These are phyloP conservation scores for Acanthamoeba rhysodes DNA, from an alignment of 208 protist species.

Conservation along the genomic window DNA sequence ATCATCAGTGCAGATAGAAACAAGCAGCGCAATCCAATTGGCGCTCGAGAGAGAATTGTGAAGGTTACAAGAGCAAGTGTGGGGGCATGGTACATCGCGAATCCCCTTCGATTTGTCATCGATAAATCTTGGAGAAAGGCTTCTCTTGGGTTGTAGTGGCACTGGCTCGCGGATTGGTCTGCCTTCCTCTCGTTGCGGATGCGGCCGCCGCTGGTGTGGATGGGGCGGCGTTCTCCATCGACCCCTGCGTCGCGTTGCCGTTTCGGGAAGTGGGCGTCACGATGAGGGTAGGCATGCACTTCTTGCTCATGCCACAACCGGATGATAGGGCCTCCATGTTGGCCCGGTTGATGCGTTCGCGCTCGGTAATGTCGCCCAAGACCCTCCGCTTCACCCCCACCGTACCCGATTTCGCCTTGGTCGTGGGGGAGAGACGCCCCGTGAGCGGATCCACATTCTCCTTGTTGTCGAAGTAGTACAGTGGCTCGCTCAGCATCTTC, in stretches of 20 bases:
- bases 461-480: constrained; percentile 50
- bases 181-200: too few species aligned
- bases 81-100: too few species aligned
- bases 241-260: neutral
- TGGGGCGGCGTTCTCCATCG: neutral
- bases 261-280: neutral
- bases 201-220: neutral
- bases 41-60: too few species aligned
- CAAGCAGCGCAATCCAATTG: constrained; percentile 7
- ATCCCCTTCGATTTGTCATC: neutral
- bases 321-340: neutral
- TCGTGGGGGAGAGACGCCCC: neutral
- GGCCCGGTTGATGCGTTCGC: neutral
- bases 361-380: neutral
- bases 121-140: constrained; percentile 7
- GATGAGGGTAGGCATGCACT: neutral
- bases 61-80: too few species aligned
- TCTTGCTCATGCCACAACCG: neutral
- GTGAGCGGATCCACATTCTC: constrained; percentile 15
- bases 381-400: neutral
- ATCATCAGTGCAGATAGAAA: too few species aligned
- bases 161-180: too few species aligned
- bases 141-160: constrained; percentile 3
- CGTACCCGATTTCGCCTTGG: neutral
- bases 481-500: neutral